phyloP scores from a whole-genome alignment of 805 yeast species.

The Wickerhamomyces alni region DNA sequence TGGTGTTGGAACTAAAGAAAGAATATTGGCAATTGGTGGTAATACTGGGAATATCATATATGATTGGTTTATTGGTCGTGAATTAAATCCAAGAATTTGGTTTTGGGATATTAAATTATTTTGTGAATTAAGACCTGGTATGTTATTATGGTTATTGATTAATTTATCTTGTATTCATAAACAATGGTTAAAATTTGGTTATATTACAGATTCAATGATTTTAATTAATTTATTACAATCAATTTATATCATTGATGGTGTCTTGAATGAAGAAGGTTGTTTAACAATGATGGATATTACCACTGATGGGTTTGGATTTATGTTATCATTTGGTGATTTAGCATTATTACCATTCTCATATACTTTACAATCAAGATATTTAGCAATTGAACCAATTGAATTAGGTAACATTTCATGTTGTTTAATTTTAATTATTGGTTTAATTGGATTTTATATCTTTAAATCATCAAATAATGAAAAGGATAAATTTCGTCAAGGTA shows the following conservation, averaged over 20 bases:
- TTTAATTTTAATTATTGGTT: constrained; percentile 40
- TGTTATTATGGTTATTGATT: constrained; percentile 77
- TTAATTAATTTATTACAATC: constrained; percentile 67
- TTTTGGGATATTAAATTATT: constrained; percentile 83
- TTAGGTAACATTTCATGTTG: constrained; percentile 39
- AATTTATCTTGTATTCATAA: constrained; percentile 77
- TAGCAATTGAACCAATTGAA: constrained; percentile 55
- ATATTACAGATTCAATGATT: constrained; percentile 64
- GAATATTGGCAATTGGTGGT: constrained; percentile 81
- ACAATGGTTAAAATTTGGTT: constrained; percentile 59
- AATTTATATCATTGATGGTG: constrained; percentile 86
- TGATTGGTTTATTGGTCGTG: constrained; percentile 97
- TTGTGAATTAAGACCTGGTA: constrained; percentile 93
- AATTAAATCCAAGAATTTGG: constrained; percentile 86
- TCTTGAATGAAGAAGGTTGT: constrained; percentile 82
- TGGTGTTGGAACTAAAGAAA: constrained; percentile 51
- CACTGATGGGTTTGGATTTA: constrained; percentile 95
- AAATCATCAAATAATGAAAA: constrained; percentile 81
- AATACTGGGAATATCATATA: constrained; percentile 70
- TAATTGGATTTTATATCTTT: constrained; percentile 75
- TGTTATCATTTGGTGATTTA: constrained; percentile 93
- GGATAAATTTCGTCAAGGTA: constrained; percentile 74
- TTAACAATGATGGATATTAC: constrained; percentile 94
- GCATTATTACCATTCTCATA: constrained; percentile 91
- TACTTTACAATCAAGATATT: constrained; percentile 76